Conservation (phyloP, 2,329 filamentous ascomycete species). For the Colletotrichum liaoningense region DNA sequence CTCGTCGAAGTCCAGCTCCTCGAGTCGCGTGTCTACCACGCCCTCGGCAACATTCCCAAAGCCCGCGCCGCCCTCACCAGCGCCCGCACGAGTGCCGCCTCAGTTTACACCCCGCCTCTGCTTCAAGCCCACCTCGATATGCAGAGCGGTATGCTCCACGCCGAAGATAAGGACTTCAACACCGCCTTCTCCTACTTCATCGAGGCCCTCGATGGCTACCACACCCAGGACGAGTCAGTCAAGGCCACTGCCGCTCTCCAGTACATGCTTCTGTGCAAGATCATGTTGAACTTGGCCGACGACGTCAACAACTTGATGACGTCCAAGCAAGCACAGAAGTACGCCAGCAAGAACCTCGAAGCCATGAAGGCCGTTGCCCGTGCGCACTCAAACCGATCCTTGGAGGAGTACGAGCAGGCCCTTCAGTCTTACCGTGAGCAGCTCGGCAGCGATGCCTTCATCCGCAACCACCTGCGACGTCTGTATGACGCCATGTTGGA, state of each 20-base stretch:
- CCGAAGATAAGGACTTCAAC: conserved; percentile 99
- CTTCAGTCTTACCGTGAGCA: conserved; percentile 92
- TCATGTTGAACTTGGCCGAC: conserved; percentile 97
- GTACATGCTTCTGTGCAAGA: conserved; percentile 99
- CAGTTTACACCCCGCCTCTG: conserved; percentile 95
- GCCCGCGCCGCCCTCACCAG: conserved; percentile 94
- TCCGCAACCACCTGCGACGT: conserved; percentile 94
- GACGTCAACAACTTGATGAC: conserved; percentile 96
- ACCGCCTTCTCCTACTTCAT: conserved; percentile 99
- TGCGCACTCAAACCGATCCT: conserved; percentile 92
- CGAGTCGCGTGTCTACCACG: conserved; percentile 97
- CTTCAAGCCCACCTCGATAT: conserved; percentile 97
- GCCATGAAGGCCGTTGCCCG: conserved; percentile 99
- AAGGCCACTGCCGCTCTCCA: conserved; percentile 98
- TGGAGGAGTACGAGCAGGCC: conserved; percentile 97
- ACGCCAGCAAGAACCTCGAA: conserved; percentile 94
- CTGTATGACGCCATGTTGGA: conserved; percentile 99
- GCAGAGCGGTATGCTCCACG: conserved; percentile 99
- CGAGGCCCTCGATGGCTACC: conserved; percentile 97
- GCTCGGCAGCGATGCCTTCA: conserved; percentile 93
- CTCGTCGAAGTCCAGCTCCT: conserved; percentile 97
- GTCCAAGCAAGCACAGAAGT: conserved; percentile 96
- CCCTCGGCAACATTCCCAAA: conserved; percentile 95
- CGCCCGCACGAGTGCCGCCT: conserved; percentile 93
- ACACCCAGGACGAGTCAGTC: conserved; percentile 86